Evolutionary conservation across 2,329 filamentous ascomycete species (phyloP), one percentile per base, ranked within the genome.

Genomic region (Cladosporium sp.): DNA sequence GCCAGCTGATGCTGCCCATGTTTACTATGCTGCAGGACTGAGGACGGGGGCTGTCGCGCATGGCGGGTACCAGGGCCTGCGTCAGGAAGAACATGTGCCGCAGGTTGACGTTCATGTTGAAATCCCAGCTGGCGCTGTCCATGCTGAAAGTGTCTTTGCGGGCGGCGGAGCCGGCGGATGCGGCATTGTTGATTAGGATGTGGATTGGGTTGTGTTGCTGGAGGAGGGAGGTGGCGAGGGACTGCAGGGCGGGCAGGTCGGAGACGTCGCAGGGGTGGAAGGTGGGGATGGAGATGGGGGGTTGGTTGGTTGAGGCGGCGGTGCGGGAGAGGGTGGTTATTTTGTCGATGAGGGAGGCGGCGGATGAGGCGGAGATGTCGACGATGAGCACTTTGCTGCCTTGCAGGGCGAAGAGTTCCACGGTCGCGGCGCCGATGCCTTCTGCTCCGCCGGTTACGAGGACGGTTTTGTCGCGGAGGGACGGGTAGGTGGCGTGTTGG

Each of bases 391-490:
- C 80, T 58, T 74, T 76, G 50, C 75, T 75, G 39, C 82, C 82
- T 68, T 85, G 81, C 22, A 72, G 63, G 13, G 74, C 73, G 63
- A 84, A 84, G 44, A 77, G 76, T 49, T 74, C 69, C 1, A 77
- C 77, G 44, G 84, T 82, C 19, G 76, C 79, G 42, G 75, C 78
- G 44, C 82, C 82, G 56, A 86, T 86, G 5, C 83, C 83, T 51
- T 79, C 80, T 18, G 83, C 80, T 22, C 80, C 83, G 40, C 83
- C 83, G 0, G 83, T 86, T 57, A 86, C 79, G 52, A 85, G 60
- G 44, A 86, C 78, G 1, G 76, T 80, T 63, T 83, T 84, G 57
- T 68, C 73, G 7, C 68, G 67, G 29, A 84, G 69, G 36, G 60
- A 63, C 2, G 63, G 62, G 45, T 66, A 66, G 38, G 55, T 60